Evolutionary conservation across 1,139 yeast species (phyloP), one percentile per base, ranked within the genome.

Genomic region (Hemisphaericaspora xylofermentans): DNA sequence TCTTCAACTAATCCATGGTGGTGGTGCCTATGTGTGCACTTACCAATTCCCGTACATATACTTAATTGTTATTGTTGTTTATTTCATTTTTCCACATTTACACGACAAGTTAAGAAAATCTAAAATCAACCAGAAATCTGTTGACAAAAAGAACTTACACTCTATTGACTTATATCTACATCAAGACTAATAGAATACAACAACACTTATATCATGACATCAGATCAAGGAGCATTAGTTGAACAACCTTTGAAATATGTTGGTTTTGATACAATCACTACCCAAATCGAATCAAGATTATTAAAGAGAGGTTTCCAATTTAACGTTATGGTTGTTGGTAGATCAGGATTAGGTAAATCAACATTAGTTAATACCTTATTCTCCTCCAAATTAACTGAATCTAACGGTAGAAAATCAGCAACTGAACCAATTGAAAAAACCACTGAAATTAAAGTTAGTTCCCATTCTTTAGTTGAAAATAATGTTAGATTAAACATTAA

Each of bases 231-330:
- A 16, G 22, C 7, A 19, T 35, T 30, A 35, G 26, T 54, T 15
- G 41, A 50, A 22, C 73, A 68, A 42, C 78, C 78, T 4, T 61
- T 57, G 43, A 71, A 70, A 52, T 88, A 88, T 61, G 98, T 91
- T 49, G 98, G 98, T 39, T 93, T 93, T 61, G 98, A 93, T 66
- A 85, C 97, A 51, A 91, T 93, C 66, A 93, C 98, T 42, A 79
- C 87, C 33, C 98, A 93, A 68, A 93, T 93, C 59, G 97, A 93
- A 65, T 88, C 86, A 63, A 81, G 97, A 52, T 74, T 93, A 54
- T 75, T 93, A 64, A 91, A 88, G 62, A 79, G 94, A 56, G 98
- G 98, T 9, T 93, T 93, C 67, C 95, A 88, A 61, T 87, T 93
- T 68, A 93, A 93, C 60, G 69, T 93, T 45, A 89, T 93, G 94